Evolutionary conservation across 164 flowering plant genomes (phyloP).

Genomic region (Magnolia officinalis): DNA sequence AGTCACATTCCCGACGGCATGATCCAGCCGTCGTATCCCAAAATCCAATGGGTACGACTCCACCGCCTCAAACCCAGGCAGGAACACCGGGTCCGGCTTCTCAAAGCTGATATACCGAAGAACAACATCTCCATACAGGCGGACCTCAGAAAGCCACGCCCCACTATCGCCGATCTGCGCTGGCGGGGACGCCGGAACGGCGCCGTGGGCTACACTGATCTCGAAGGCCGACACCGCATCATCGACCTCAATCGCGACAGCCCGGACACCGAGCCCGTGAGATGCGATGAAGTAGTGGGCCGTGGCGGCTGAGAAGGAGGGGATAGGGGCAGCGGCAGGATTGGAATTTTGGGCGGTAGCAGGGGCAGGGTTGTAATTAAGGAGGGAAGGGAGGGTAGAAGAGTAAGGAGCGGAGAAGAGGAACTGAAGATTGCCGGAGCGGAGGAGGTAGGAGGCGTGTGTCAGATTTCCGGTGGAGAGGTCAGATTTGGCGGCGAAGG

Average conservation of each 20-base stretch:
- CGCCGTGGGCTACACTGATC: slow-evolving; percentile 54
- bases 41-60: slow-evolving; percentile 47
- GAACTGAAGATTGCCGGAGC: slow-evolving; percentile 58
- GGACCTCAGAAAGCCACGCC: slow-evolving; percentile 44
- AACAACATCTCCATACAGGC: slow-evolving; percentile 74
- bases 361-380: slow-evolving; percentile 25
- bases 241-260: slow-evolving; percentile 61
- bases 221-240: slow-evolving; percentile 55
- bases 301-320: slow-evolving; percentile 43
- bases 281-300: slow-evolving; percentile 45
- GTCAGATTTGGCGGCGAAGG: slow-evolving; percentile 66
- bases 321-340: slow-evolving; percentile 47
- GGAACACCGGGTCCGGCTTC: slow-evolving; percentile 23
- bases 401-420: slow-evolving; percentile 91
- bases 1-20: slow-evolving; percentile 81
- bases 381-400: slow-evolving; percentile 29
- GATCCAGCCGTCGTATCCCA: slow-evolving; percentile 73
- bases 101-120: slow-evolving; percentile 53
- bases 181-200: slow-evolving; percentile 33
- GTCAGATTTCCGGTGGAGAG: slow-evolving; percentile 75
- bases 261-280: slow-evolving; percentile 81
- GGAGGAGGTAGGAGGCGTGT: slow-evolving; percentile 80
- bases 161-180: slow-evolving; percentile 19
- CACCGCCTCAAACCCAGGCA: slow-evolving; percentile 58
- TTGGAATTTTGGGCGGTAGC: slow-evolving; percentile 20